Percentiles rank a stretch among this genome's conserved stretches.
phyloP scores from a whole-genome alignment of 768 basidiomycete species.

The Hygrocybe punicea region DNA sequence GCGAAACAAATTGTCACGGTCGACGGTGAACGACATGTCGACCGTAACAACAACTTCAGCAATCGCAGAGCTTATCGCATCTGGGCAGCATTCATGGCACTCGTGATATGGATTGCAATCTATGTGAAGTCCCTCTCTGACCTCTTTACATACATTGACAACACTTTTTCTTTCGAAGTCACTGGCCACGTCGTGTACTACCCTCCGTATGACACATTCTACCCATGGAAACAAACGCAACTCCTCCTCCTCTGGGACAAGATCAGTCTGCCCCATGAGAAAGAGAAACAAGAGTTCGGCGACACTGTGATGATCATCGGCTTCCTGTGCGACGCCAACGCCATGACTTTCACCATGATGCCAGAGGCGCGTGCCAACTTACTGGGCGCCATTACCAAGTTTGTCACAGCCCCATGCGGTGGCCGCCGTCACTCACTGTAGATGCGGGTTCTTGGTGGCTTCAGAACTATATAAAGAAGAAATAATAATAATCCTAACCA shows the following conservation, averaged over 20 bases:
- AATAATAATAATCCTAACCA: too few relatives aligned
- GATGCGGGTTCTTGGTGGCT: too few relatives aligned
- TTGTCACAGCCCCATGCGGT: not conserved
- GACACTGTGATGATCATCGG: conserved; percentile 35
- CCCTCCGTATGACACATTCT: conserved; percentile 11
- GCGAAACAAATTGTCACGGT: conserved; percentile 28
- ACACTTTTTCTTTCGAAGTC: too few relatives aligned
- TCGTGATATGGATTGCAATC: too few relatives aligned
- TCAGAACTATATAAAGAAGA: too few relatives aligned
- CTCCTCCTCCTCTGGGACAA: conserved; percentile 38
- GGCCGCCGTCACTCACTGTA: conserved; percentile 9
- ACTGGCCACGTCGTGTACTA: conserved; percentile 25
- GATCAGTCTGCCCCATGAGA: conserved; percentile 39
- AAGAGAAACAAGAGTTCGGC: conserved; percentile 38
- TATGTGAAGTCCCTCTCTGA: too few relatives aligned
- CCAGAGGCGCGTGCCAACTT: conserved; percentile 8
- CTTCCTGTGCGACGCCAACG: too few relatives aligned
- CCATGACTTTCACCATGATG: conserved; percentile 27
- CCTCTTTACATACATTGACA: too few relatives aligned
- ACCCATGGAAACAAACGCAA: conserved; percentile 34
- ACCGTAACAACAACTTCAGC: conserved; percentile 13
- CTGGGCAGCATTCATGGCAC: too few relatives aligned
- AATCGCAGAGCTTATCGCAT: conserved; percentile 18
- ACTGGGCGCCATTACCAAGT: not conserved
- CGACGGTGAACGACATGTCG: conserved; percentile 5